A percentile compares a stretch with the other conserved stretches of the same genome.
Conservation (phyloP, 2,329 filamentous ascomycete species). For the Grosmannia clavigera region DNA sequence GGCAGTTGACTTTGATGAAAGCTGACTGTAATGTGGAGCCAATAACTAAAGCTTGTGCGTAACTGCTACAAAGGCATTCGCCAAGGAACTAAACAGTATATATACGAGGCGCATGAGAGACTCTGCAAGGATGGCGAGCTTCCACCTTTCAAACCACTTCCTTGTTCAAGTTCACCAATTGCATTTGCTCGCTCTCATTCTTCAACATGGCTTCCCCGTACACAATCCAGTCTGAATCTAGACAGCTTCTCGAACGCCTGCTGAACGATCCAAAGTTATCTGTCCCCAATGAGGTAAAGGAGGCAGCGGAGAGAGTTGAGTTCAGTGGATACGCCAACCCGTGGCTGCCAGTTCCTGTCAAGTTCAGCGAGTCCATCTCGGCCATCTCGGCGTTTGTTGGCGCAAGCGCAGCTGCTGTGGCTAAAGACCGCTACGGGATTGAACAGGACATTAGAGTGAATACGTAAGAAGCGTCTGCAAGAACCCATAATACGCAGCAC, state of each 20-base stretch:
- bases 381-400: slow-evolving; percentile 9
- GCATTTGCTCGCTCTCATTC: background rate
- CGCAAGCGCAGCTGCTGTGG: slow-evolving; percentile 8
- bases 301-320: background rate
- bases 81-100: no score
- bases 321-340: slow-evolving; percentile 11
- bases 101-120: no score
- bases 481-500: background rate
- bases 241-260: background rate
- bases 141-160: no score
- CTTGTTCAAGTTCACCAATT: no score
- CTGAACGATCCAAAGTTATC: background rate
- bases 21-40: no score
- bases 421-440: slow-evolving; percentile 35
- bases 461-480: background rate
- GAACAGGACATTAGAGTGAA: slow-evolving; percentile 2
- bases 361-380: slow-evolving; percentile 1
- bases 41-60: no score
- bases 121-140: no score
- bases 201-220: background rate
- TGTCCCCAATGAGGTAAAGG: background rate
- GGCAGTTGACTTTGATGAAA: no score
- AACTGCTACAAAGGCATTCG: no score
- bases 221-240: background rate
- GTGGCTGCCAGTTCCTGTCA: slow-evolving; percentile 3